Evolutionary conservation across 2,329 filamentous ascomycete genomes (phyloP).

Genomic region (Alternaria conjuncta): DNA sequence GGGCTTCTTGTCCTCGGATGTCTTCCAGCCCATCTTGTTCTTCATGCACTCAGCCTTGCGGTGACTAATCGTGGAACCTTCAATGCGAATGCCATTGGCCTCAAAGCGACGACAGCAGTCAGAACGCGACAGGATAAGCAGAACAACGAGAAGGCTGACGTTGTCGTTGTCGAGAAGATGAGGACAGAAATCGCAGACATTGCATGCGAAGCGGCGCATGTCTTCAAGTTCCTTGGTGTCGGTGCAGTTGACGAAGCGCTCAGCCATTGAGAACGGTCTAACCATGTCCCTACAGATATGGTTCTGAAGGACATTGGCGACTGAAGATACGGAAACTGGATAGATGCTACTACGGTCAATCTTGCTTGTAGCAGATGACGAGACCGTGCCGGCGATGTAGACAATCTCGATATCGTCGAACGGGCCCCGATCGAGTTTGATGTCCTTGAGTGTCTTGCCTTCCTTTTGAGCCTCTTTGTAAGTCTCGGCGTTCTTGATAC

Average conservation of each 20-base stretch:
- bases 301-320: slow-evolving; percentile 40
- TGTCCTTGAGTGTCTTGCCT: slow-evolving; percentile 25
- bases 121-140: slow-evolving; percentile 45
- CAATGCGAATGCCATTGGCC: slow-evolving; percentile 47
- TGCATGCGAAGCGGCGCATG: slow-evolving; percentile 43
- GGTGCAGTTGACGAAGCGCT: slow-evolving; percentile 41
- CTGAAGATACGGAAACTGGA: slow-evolving; percentile 43
- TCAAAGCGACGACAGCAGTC: slow-evolving; percentile 46
- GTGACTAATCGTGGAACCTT: slow-evolving; percentile 48
- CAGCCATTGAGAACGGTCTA: slow-evolving; percentile 42
- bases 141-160: slow-evolving; percentile 43
- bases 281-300: slow-evolving; percentile 47
- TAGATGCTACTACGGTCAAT: slow-evolving; percentile 45
- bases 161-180: slow-evolving; percentile 50
- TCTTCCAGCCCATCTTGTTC: slow-evolving; percentile 45
- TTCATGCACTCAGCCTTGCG: slow-evolving; percentile 49
- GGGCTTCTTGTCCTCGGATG: slow-evolving; percentile 41
- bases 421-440: slow-evolving; percentile 36
- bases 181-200: slow-evolving; percentile 47
- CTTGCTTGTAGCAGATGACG: slow-evolving; percentile 43
- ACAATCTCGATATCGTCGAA: slow-evolving; percentile 49
- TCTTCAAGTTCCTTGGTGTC: slow-evolving; percentile 41
- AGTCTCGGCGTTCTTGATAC: slow-evolving; percentile 22
- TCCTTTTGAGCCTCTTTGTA: slow-evolving; percentile 19
- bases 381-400: slow-evolving; percentile 48